Evolutionary conservation across 768 basidiomycete species (phyloP).

Genomic region (Leccinum longicurvipes): DNA sequence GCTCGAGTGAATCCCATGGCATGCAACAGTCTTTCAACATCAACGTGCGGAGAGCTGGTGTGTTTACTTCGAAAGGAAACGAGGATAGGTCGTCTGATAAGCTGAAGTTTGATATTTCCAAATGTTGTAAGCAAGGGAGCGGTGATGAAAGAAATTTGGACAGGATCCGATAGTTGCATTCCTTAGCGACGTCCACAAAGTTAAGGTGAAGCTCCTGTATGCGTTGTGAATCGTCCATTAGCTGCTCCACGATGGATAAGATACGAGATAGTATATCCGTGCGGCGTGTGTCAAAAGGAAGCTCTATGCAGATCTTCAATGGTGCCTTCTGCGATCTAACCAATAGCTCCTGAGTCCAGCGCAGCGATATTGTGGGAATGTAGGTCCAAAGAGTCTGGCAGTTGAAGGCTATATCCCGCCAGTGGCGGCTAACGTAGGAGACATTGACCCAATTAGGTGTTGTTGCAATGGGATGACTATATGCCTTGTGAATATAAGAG

Average conservation of each 20-base stretch:
- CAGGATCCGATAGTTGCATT: not conserved
- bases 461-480: no score
- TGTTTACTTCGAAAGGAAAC: not conserved
- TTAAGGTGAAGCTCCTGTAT: not conserved
- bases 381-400: no score
- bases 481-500: no score
- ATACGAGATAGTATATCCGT: not conserved
- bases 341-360: no score
- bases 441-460: not conserved
- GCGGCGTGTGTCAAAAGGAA: no score
- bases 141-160: not conserved
- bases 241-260: not conserved
- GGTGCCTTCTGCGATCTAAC: slow-evolving; percentile 41
- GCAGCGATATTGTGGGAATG: no score
- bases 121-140: not conserved
- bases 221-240: not conserved
- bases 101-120: not conserved
- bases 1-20: not conserved
- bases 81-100: not conserved
- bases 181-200: no score
- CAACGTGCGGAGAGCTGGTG: not conserved
- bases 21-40: not conserved
- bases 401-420: no score
- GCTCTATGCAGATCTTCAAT: slow-evolving; percentile 5
- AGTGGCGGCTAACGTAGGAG: no score